Evolutionary conservation across 2,329 filamentous ascomycete species (phyloP).

Genomic region (Raffaelea deltoideospora): DNA sequence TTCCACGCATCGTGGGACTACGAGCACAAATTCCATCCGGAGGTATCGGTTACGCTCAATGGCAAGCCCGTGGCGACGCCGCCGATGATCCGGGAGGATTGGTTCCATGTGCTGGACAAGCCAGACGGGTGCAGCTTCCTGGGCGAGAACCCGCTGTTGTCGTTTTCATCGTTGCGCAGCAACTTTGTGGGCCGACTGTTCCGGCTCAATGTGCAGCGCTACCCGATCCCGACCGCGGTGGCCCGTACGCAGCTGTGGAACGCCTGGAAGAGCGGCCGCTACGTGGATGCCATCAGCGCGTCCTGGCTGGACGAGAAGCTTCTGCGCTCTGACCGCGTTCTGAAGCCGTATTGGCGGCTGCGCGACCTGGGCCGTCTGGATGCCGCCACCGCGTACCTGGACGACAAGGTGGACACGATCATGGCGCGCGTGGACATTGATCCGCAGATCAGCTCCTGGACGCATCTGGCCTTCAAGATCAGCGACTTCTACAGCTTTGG

Average conservation of each 20-base stretch:
- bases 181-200: conserved; percentile 17
- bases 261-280: conserved; percentile 26
- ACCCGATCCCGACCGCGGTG: conserved; percentile 24
- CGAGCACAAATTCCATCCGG: conserved; percentile 31
- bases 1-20: conserved; percentile 34
- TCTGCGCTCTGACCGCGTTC: conserved; percentile 22
- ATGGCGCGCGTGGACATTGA: conserved; percentile 18
- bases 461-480: conserved; percentile 19
- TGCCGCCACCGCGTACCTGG: conserved; percentile 25
- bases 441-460: conserved; percentile 16
- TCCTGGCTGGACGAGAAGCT: conserved; percentile 30
- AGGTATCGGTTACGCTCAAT: conserved; percentile 31
- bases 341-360: conserved; percentile 22
- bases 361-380: conserved; percentile 21
- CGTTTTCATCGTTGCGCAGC: conserved; percentile 21
- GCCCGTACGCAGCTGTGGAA: conserved; percentile 30
- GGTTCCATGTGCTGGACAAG: conserved; percentile 25
- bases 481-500: conserved; percentile 22
- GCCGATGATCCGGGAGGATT: conserved; percentile 35
- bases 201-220: conserved; percentile 20
- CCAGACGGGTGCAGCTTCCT: conserved; percentile 25
- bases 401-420: conserved; percentile 16
- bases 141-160: conserved; percentile 35
- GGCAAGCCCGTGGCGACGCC: conserved; percentile 33
- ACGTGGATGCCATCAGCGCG: conserved; percentile 29